Evolutionary conservation across 2,329 filamentous ascomycete genomes (phyloP), one percentile per base, ranked within the genome.

Genomic region (Epicoccum nigrum): DNA sequence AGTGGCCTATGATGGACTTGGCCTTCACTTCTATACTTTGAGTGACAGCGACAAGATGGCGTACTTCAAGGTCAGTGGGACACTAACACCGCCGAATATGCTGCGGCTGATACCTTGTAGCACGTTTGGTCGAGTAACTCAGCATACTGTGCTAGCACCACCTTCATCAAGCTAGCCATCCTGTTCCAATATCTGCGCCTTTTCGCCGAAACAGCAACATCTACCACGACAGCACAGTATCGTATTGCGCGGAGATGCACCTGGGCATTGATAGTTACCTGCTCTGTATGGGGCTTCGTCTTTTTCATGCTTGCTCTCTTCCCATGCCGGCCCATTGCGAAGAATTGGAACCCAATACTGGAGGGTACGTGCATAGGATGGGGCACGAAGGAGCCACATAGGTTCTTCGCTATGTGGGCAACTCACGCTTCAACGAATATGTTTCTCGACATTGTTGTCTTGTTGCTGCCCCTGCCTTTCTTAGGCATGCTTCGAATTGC

Each of bases 101-200:
- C 55, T 19, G 49, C 34, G 5, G 13, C 32, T 52, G 28, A 52
- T 33, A 11, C 8, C 12, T 3, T 2, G 23, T 16, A 73, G 67
- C 60, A 67, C 37, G 57, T 74, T 8, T 74, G 65, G 53, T 40
- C 60, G 1, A 64, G 65, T 17, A 74, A 72, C 28, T 37, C 58
- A 7, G 55, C 62, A 3, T 74, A 74, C 52, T 57, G 61, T 34
- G 53, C 57, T 5, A 68, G 65, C 16, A 64, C 72, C 1, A 62
- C 68, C 3, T 65, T 72, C 11, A 72, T 74, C 52, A 74, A 74
- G 39, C 58, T 74, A 15, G 60, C 72, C 2, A 69, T 74, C 16
- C 62, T 74, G 3, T 59, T 71, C 31, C 72, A 74, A 45, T 74
- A 73, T 33, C 62, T 68, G 13, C 70, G 72, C 11, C 59, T 74